Percentiles rank a stretch among this genome's conserved stretches.
Evolutionary conservation across 1,139 yeast genomes (phyloP).

Genomic region (Pneumocystis oryctolagi): DNA sequence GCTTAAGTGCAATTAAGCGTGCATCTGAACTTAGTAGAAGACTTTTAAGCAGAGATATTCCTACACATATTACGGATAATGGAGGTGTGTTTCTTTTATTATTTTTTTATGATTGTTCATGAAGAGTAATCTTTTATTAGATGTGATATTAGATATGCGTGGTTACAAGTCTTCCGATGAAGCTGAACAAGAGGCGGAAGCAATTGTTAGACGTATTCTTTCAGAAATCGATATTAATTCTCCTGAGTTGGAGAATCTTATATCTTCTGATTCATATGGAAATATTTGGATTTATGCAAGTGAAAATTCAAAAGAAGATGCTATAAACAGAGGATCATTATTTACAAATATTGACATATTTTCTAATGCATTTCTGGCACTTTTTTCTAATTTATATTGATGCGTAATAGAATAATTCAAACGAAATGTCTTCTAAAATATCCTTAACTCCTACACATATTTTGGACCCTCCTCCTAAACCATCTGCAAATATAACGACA

Average conservation of each 20-base stretch:
- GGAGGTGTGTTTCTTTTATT: conserved; percentile 30
- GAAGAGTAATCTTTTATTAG: conserved; percentile 21
- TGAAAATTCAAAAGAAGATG: conserved; percentile 21
- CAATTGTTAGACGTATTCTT: conserved; percentile 54
- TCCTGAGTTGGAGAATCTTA: conserved; percentile 25
- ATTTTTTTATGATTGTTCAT: not conserved
- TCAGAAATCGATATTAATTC: conserved; percentile 32
- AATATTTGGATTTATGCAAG: conserved; percentile 48
- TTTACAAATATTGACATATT: not conserved
- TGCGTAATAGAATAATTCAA: not conserved
- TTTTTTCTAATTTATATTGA: not conserved
- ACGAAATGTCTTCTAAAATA: conserved; percentile 8
- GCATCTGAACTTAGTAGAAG: conserved; percentile 56
- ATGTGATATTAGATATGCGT: conserved; percentile 80
- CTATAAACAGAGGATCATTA: conserved; percentile 5
- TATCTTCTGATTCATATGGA: conserved; percentile 55
- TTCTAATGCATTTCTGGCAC: not conserved
- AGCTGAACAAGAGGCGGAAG: conserved; percentile 35
- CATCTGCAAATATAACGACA: conserved; percentile 12
- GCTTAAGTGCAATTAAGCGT: conserved; percentile 36
- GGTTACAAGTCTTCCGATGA: conserved; percentile 85
- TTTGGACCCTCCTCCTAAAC: conserved; percentile 10
- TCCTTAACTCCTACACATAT: conserved; percentile 9
- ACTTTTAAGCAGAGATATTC: conserved; percentile 59
- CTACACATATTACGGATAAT: conserved; percentile 72